Evolutionary conservation across 2,329 filamentous ascomycete genomes (phyloP).

Genomic region (Salinomyces thailandicus): DNA sequence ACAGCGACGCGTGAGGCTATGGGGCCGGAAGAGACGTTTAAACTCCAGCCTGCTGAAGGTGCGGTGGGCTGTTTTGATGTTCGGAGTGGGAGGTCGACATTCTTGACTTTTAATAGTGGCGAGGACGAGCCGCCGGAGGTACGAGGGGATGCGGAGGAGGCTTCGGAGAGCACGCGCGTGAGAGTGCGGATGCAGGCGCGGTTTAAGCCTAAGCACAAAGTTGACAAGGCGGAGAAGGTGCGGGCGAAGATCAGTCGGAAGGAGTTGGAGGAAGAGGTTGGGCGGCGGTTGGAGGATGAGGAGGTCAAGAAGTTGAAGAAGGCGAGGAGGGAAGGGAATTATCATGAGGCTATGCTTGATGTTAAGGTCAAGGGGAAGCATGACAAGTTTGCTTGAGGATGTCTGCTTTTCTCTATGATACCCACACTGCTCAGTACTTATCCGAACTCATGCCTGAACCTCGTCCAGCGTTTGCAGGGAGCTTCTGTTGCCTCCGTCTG

Average conservation of each 20-base stretch:
- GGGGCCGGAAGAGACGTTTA: slow-evolving; percentile 72
- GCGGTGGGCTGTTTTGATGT: slow-evolving; percentile 31
- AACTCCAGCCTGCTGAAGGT: slow-evolving; percentile 52
- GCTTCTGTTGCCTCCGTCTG: not conserved
- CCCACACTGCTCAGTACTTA: no score
- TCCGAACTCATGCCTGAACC: not conserved
- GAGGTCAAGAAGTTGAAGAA: slow-evolving; percentile 76
- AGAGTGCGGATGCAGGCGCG: slow-evolving; percentile 87
- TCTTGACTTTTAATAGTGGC: slow-evolving; percentile 45
- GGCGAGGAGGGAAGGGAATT: slow-evolving; percentile 76
- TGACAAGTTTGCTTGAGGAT: slow-evolving; percentile 63
- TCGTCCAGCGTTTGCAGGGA: not conserved
- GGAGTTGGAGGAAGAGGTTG: slow-evolving; percentile 40
- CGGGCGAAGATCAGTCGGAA: slow-evolving; percentile 74
- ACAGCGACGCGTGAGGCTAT: slow-evolving; percentile 72
- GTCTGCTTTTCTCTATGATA: no score
- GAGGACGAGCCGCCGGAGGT: slow-evolving; percentile 46
- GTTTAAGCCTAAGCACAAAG: slow-evolving; percentile 77
- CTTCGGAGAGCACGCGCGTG: slow-evolving; percentile 60
- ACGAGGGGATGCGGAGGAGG: slow-evolving; percentile 61
- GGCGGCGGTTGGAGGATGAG: slow-evolving; percentile 47
- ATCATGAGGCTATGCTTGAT: slow-evolving; percentile 76
- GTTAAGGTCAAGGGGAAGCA: slow-evolving; percentile 88
- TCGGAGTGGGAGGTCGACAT: slow-evolving; percentile 50
- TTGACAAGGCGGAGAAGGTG: slow-evolving; percentile 71